Conservation (phyloP, 2,329 filamentous ascomycete genomes). For the Trichoderma breve region DNA sequence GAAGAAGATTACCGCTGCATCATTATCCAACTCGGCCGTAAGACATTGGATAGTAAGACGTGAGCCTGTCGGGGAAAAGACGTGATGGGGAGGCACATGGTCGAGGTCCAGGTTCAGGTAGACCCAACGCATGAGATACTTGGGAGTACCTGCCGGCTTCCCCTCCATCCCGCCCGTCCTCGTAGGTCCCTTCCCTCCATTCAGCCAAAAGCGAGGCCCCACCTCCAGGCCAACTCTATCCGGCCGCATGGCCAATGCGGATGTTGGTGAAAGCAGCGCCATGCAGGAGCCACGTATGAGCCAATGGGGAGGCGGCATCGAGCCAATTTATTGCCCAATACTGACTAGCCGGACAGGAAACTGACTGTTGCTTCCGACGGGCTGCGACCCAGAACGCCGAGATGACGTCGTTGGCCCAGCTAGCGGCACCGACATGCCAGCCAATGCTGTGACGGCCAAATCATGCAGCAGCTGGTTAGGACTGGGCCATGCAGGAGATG, state of each 20-base stretch:
- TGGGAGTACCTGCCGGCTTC: not conserved
- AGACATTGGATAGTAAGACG: not conserved
- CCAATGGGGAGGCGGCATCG: not conserved
- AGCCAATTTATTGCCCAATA: constrained; percentile 8
- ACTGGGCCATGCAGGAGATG: not conserved
- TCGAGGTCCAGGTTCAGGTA: not conserved
- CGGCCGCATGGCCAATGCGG: constrained; percentile 15
- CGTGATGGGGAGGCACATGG: not conserved
- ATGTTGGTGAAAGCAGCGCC: constrained; percentile 3
- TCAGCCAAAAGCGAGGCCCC: constrained; percentile 13
- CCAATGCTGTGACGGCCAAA: constrained; percentile 7
- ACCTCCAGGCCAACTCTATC: constrained; percentile 18
- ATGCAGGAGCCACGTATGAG: not conserved
- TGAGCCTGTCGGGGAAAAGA: constrained; percentile 3
- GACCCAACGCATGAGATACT: not conserved
- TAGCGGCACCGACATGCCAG: constrained; percentile 15
- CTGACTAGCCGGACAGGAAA: not conserved
- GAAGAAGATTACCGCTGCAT: not conserved
- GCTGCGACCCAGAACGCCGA: constrained; percentile 3
- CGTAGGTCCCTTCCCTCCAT: constrained; percentile 9
- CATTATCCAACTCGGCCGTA: not conserved
- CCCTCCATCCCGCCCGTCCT: not conserved
- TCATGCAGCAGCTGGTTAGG: not conserved
- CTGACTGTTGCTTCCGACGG: constrained; percentile 12
- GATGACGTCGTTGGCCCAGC: constrained; percentile 13